Percentiles rank a stretch among this genome's conserved stretches.
phyloP scores from a whole-genome alignment of 2,329 filamentous ascomycete genomes.

The Fusarium nodosum region DNA sequence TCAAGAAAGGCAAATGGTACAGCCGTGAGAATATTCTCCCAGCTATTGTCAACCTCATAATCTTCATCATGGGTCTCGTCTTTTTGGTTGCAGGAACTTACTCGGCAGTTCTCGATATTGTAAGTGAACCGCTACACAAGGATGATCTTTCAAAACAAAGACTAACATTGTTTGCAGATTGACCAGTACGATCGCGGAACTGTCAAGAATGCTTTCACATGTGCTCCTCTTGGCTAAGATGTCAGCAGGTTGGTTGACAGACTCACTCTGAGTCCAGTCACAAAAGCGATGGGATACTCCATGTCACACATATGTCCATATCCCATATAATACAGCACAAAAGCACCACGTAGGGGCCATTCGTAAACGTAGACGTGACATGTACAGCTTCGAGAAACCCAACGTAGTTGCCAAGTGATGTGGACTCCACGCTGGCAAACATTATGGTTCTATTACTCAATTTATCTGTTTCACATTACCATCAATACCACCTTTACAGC shows the following conservation, averaged over 20 bases:
- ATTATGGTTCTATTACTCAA: not conserved
- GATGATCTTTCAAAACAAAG: fast-evolving
- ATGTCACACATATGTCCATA: slow-evolving; percentile 41
- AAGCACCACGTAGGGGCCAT: slow-evolving; percentile 44
- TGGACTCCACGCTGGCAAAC: not conserved
- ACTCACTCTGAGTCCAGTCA: slow-evolving; percentile 6
- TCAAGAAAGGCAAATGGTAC: slow-evolving; percentile 46
- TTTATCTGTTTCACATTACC: not conserved
- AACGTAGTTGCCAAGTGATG: not conserved
- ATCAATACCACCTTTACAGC: slow-evolving; percentile 22
- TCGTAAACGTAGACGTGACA: slow-evolving; percentile 44
- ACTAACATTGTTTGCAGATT: slow-evolving; percentile 22
- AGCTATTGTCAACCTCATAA: slow-evolving; percentile 33
- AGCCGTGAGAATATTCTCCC: slow-evolving; percentile 34
- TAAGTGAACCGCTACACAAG: not conserved
- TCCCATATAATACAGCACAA: slow-evolving; percentile 42
- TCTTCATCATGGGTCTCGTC: slow-evolving; percentile 38
- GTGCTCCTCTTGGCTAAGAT: slow-evolving; percentile 29
- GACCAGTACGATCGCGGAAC: slow-evolving; percentile 36
- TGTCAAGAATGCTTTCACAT: slow-evolving; percentile 34
- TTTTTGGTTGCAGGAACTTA: slow-evolving; percentile 40
- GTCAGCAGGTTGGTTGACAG: not conserved
- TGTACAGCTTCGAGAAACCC: not conserved
- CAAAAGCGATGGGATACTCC: slow-evolving; percentile 24
- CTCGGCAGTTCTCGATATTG: slow-evolving; percentile 33